Base-by-base conservation (phyloP, 495 filamentous ascomycete species). In the Tuber brumale region DNA sequence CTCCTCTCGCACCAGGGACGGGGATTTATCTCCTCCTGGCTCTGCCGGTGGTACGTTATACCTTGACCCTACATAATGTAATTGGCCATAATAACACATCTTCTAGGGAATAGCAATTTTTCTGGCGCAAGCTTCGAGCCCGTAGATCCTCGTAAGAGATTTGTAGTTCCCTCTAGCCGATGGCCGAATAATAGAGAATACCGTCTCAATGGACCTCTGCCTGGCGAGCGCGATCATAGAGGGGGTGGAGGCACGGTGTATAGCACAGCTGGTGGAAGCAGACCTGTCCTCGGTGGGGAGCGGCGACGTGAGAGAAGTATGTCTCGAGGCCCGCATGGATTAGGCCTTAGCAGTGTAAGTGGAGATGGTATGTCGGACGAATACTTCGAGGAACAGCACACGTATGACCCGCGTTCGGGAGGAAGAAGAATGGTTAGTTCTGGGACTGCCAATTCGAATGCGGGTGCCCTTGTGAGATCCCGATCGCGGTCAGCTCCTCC, bases 401-500 rank as follows among this genome's bases (percentile, higher is more conserved):
- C 70, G 51, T 79, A 46, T 70, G 51, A 71, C 51, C 46, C 76
- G 35, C 77, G 77, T 31, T 42, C 37, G 45, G 74, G 70, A 14
- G 78, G 72, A 41, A 80, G 78, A 70, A 79, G 37, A 35, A 48
- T 35, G 48, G 74, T 71, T 18, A 70, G 71, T 14, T 57, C 80
- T 43, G 73, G 72, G 31, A 31, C 70, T 18, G 9, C 71, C 45
- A 69, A 42, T 43, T 71, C 73, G 61, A 82, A 81, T 35, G 57
- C 27, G 16, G 80, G 81, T 23, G 77, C 81, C 27, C 70, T 82
- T 19, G 80, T 82, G 51, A 82, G 81, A 61, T 57, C 81, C 45
- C 81, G 80, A 71, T 82, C 81, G 37, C 80, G 80, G 31, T 81
- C 80, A 27, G 72, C 75, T 35, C 80, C 81, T 57, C 76, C 76